Base-by-base conservation (phyloP, 2,329 filamentous ascomycete species). In the Hymenoscyphus occultus region DNA sequence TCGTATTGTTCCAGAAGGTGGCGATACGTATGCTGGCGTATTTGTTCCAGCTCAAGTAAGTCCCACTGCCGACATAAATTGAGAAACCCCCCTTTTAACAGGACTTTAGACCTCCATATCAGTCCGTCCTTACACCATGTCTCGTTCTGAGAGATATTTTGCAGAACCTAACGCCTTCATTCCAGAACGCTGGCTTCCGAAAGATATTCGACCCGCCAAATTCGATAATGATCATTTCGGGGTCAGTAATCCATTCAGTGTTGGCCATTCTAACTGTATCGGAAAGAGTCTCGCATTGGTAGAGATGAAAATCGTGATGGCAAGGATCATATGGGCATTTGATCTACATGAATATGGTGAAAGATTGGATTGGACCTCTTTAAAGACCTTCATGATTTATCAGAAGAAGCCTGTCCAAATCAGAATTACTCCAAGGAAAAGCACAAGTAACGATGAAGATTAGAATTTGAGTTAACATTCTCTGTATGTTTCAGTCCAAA, bases 1-100 rank as follows among this genome's bases (percentile, higher is more conserved):
- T 0, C 40, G 66, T 0, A 68, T 77, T 2, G 65, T 66, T 6
- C 67, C 67, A 19, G 39, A 59, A n/a, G 65, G 60, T 19, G 65
- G 67, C 2, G 63, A 64, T 61, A 60, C 45, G 32, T 57, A 59
- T 54, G 48, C 56, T 42, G 65, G 65, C 3, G 63, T 60, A 13
- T 68, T 57, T 5, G 45, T 68, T 60, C 65, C 67, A 1, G 65
- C 22, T 9, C 61, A 63, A 14, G 48, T 57, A 57, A 62, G 48
- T 56, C 39, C 28, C 28, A 28, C 28, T 28, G 28, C 28, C 28
- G 28, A 3, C 28, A 2, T 28, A 3, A 28, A 28, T 28, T 28
- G 28, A 28, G 28, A 28, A 2, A 28, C 1, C 1, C 28, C 1
- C 28, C 1, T 28, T 28, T 28, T 28, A 28, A 28, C 28, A 28